phyloP scores from a whole-genome alignment of 139 green algal genomes.

The Volvox reticuliferus region DNA sequence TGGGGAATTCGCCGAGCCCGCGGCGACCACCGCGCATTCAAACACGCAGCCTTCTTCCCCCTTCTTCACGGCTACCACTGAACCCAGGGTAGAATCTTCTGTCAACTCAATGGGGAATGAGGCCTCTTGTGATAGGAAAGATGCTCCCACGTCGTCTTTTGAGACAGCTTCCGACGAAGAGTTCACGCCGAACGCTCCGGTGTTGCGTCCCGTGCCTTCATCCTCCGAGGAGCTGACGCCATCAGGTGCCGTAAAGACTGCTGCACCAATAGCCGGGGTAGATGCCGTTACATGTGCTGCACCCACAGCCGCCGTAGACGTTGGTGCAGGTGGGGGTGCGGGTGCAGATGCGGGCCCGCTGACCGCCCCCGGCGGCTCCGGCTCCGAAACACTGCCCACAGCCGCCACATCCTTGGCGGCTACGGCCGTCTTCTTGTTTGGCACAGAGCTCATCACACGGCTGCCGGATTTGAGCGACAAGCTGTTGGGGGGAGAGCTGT shows the following conservation, averaged over 20 bases:
- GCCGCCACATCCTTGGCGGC: background rate
- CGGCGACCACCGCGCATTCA: background rate
- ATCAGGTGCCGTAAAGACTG: background rate
- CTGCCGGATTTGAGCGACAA: background rate
- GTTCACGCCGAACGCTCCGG: too few species aligned
- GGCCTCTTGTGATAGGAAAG: background rate
- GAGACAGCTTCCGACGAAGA: too few species aligned
- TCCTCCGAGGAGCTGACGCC: background rate
- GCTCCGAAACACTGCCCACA: background rate
- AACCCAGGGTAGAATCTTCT: too few species aligned
- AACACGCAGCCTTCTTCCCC: background rate
- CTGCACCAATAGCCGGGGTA: background rate
- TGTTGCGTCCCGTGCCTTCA: too few species aligned
- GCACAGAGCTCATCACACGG: slow-evolving; percentile 15
- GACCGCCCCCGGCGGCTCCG: background rate
- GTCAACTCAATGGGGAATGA: too few species aligned
- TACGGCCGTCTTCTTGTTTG: slow-evolving; percentile 34
- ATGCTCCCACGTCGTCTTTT: too few species aligned
- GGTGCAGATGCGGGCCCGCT: background rate
- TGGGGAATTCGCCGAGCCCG: background rate
- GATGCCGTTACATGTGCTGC: background rate
- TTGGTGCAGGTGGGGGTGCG: background rate
- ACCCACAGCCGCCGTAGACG: background rate
- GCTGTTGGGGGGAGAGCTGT: slow-evolving; percentile 25
- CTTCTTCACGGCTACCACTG: background rate